These are phyloP conservation scores for Primulina tabacum DNA, from an alignment of 257 asterid genomes.

Conservation along the genomic window DNA sequence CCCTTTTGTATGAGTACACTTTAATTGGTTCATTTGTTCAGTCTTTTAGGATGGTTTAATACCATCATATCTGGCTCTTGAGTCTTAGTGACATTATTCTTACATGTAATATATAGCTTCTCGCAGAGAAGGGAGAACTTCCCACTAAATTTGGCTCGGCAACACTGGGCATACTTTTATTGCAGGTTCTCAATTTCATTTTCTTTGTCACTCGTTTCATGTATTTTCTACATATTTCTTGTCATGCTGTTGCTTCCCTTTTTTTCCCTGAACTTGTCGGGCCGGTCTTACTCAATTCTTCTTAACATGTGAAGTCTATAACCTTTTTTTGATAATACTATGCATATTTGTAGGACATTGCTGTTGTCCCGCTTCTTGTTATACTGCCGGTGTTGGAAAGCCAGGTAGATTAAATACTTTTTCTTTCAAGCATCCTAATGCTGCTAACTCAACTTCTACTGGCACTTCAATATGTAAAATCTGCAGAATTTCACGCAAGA, in stretches of 20 bases:
- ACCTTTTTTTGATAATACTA: slow-evolving; percentile 33
- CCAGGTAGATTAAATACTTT: slow-evolving; percentile 59
- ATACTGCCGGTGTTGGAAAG: slow-evolving; percentile 94
- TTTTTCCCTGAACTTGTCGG: slow-evolving; percentile 25
- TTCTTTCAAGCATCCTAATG: slow-evolving; percentile 18
- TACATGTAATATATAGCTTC: slow-evolving; percentile 64
- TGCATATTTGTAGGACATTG: slow-evolving; percentile 83
- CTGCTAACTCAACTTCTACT: slow-evolving; percentile 26
- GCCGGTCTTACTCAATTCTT: slow-evolving; percentile 25
- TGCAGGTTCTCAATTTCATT: slow-evolving; percentile 58
- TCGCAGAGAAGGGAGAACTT: slow-evolving; percentile 98
- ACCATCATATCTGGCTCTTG: background rate
- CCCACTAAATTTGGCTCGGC: slow-evolving; percentile 99
- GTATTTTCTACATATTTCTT: slow-evolving; percentile 21
- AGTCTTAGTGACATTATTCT: slow-evolving; percentile 28
- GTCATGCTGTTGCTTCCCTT: slow-evolving; percentile 9
- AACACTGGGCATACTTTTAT: slow-evolving; percentile 87
- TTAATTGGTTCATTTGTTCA: no score
- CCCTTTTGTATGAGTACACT: no score
- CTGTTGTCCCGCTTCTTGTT: slow-evolving; percentile 97
- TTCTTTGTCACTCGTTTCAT: slow-evolving; percentile 16
- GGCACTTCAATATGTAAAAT: slow-evolving; percentile 27
- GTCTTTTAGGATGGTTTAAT: background rate
- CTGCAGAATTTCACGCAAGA: slow-evolving; percentile 72
- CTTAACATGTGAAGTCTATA: slow-evolving; percentile 29